phyloP scores from a whole-genome alignment of 257 asterid genomes.

The Capsicum rhomboideum region DNA sequence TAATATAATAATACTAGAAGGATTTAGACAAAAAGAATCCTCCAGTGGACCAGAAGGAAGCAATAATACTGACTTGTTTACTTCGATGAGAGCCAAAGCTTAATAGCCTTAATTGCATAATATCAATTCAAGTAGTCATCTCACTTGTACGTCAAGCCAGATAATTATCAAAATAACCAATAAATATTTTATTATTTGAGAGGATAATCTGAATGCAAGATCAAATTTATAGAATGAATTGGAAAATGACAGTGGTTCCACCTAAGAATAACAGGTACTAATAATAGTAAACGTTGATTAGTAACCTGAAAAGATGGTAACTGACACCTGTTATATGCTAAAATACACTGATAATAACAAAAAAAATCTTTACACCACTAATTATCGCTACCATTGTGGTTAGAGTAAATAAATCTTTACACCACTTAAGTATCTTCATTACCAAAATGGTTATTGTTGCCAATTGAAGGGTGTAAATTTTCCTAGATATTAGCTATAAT shows the following conservation, averaged over 20 bases:
- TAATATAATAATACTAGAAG: not conserved
- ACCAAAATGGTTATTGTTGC: not conserved
- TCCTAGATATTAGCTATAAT: no score
- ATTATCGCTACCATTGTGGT: no score
- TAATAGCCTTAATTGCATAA: not conserved
- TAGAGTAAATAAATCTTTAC: no score
- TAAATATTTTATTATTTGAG: not conserved
- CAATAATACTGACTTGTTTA: not conserved
- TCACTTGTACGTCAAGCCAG: not conserved
- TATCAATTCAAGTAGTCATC: not conserved
- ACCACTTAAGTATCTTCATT: no score
- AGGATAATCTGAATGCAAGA: not conserved
- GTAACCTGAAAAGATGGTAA: not conserved
- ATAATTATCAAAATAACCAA: not conserved
- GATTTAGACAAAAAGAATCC: not conserved
- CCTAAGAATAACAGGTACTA: not conserved
- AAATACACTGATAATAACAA: no score
- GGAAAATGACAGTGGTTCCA: not conserved
- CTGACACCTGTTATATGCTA: not conserved
- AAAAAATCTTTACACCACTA: no score
- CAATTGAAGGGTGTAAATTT: not conserved
- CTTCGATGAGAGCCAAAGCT: not conserved
- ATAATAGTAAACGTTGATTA: no score
- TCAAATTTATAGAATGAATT: not conserved
- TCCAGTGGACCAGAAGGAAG: not conserved